A percentile compares a stretch with the other conserved stretches of the same genome.
These are phyloP conservation scores for Lentinula raphanica DNA, from an alignment of 768 basidiomycete genomes.

Conservation along the genomic window DNA sequence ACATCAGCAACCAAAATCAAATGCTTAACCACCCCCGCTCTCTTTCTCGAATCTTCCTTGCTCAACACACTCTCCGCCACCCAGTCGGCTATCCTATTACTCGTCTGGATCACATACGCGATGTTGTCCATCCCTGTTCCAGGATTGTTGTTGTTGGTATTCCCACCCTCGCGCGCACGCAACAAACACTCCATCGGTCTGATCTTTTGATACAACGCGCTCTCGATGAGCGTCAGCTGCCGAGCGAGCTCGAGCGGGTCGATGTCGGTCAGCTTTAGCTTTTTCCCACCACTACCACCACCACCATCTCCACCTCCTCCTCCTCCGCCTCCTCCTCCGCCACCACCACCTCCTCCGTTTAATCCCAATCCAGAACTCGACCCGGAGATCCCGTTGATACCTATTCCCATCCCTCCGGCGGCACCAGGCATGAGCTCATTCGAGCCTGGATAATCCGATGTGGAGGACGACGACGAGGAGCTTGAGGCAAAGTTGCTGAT, in stretches of 20 bases:
- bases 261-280: conserved; percentile 79
- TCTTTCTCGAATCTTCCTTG: conserved; percentile 77
- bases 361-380: too few species aligned
- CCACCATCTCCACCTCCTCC: too few species aligned
- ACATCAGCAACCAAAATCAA: conserved; percentile 92
- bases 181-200: conserved; percentile 86
- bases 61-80: conserved; percentile 80
- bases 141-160: too few species aligned
- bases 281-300: too few species aligned
- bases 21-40: conserved; percentile 80
- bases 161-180: conserved; percentile 75
- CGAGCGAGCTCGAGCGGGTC: conserved; percentile 87
- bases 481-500: too few species aligned
- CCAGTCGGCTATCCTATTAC: conserved; percentile 90
- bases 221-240: conserved; percentile 91
- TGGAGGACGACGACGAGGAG: too few species aligned
- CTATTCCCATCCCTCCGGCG: too few species aligned
- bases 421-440: too few species aligned
- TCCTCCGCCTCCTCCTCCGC: too few species aligned
- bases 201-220: conserved; percentile 80
- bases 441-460: too few species aligned
- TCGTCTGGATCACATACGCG: conserved; percentile 79
- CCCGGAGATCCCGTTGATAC: too few species aligned
- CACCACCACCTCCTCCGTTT: too few species aligned
- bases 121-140: conserved; percentile 62